A percentile compares a stretch with the other conserved stretches of the same genome.
Evolutionary conservation across 768 basidiomycete genomes (phyloP).

Genomic region (Russula brevipes): DNA sequence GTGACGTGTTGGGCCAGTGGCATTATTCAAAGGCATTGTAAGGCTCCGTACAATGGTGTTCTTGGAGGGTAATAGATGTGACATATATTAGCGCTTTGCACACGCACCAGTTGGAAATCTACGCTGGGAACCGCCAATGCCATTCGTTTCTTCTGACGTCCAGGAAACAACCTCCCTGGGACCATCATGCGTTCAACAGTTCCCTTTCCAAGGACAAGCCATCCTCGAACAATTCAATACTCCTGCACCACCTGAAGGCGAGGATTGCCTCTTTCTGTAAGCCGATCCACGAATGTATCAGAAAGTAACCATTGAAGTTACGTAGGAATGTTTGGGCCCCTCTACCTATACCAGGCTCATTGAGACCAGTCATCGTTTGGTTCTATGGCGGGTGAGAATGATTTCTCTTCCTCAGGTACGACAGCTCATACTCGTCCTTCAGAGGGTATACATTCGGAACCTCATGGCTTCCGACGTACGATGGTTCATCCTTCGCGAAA

Average conservation of each 20-base stretch:
- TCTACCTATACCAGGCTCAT: neutral
- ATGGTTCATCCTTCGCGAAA: conserved; percentile 10
- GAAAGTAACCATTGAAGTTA: neutral
- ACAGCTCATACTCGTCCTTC: neutral
- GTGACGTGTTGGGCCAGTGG: neutral
- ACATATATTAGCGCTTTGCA: conserved; percentile 5
- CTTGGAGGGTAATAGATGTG: no score
- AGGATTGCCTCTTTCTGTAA: conserved; percentile 13
- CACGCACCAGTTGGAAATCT: conserved; percentile 2
- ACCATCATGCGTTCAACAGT: conserved; percentile 16
- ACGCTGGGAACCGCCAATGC: conserved; percentile 10
- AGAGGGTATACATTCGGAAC: conserved; percentile 5
- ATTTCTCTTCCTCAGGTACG: neutral
- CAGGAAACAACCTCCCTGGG: conserved; percentile 1
- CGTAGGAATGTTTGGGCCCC: conserved; percentile 15
- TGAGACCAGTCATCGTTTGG: conserved; percentile 15
- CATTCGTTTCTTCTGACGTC: neutral
- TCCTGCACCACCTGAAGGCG: neutral
- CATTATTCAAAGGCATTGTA: conserved; percentile 16
- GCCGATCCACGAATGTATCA: neutral
- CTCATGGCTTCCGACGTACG: neutral
- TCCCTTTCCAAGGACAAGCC: neutral
- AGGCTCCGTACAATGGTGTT: neutral
- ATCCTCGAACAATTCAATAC: neutral
- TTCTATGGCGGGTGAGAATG: conserved; percentile 13